These are phyloP conservation scores for Falciphora oryzae DNA, from an alignment of 2,329 filamentous ascomycete genomes.

Conservation along the genomic window DNA sequence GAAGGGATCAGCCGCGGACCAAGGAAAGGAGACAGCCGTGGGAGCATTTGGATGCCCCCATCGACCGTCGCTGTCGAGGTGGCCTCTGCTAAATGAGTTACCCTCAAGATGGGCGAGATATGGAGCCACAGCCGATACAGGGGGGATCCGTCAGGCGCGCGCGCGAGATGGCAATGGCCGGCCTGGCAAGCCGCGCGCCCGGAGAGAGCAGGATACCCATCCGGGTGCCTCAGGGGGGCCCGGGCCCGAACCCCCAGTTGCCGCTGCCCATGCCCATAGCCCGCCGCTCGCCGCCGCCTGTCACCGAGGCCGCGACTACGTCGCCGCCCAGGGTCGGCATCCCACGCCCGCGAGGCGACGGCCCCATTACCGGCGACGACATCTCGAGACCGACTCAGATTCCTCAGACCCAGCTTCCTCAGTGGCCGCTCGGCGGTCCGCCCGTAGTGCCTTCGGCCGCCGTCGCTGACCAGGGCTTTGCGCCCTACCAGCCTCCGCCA, in stretches of 20 bases:
- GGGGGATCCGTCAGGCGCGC: constrained; percentile 48
- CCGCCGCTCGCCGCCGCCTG: too few relatives aligned
- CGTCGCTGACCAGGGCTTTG: constrained; percentile 24
- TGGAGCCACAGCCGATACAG: constrained; percentile 38
- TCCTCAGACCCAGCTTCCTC: constrained; percentile 25
- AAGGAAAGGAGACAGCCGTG: constrained; percentile 15
- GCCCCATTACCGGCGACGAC: constrained; percentile 27
- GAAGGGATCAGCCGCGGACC: constrained; percentile 16
- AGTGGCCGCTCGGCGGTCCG: constrained; percentile 47
- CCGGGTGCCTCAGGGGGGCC: constrained; percentile 20
- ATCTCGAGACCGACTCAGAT: constrained; percentile 49
- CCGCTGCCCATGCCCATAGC: too few relatives aligned
- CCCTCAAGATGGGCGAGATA: constrained; percentile 47
- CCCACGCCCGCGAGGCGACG: too few relatives aligned
- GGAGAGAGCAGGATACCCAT: background rate
- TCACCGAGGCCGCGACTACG: too few relatives aligned
- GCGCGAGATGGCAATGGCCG: constrained; percentile 45
- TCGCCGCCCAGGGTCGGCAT: too few relatives aligned
- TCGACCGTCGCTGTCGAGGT: constrained; percentile 17
- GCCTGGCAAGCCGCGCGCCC: constrained; percentile 24
- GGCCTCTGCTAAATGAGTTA: constrained; percentile 45
- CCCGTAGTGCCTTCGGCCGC: constrained; percentile 25
- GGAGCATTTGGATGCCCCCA: constrained; percentile 20
- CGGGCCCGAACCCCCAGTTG: constrained; percentile 27
- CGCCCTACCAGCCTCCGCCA: constrained; percentile 45